phyloP scores from a whole-genome alignment of 345 rosid species.

The Firmiana major region DNA sequence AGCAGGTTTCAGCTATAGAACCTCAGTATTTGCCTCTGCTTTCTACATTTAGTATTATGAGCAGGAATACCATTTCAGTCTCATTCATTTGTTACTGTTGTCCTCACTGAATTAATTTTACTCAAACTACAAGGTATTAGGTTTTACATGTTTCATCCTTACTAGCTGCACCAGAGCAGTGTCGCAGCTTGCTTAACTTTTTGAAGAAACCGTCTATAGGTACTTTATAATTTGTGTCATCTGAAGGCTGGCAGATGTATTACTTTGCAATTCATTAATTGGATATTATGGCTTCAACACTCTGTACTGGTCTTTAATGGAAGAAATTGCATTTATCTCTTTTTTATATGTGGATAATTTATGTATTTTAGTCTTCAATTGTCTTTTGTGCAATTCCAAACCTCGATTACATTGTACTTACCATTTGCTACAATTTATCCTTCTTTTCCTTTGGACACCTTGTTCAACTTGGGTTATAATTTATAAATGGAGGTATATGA shows the following conservation, averaged over 20 bases:
- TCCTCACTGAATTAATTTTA: background rate
- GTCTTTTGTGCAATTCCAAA: background rate
- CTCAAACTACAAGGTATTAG: background rate
- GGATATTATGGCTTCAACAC: slow-evolving; percentile 3
- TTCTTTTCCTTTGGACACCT: background rate
- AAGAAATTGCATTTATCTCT: background rate
- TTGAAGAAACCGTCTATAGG: background rate
- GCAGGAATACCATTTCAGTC: slow-evolving; percentile 1
- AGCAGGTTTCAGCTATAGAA: background rate
- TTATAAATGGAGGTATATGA: too few relatives aligned
- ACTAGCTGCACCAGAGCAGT: background rate
- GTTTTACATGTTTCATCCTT: background rate
- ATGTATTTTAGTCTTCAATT: background rate
- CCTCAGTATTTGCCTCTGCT: background rate
- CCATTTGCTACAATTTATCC: background rate
- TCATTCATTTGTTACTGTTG: slow-evolving; percentile 1
- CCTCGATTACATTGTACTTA: background rate
- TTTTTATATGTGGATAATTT: background rate
- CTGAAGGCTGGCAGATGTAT: slow-evolving; percentile 4
- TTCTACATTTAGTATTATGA: slow-evolving; percentile 1
- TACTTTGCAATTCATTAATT: slow-evolving; percentile 1
- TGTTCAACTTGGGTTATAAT: background rate
- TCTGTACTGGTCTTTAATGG: slow-evolving; percentile 1
- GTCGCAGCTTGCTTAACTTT: background rate
- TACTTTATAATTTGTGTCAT: slow-evolving; percentile 4